phyloP scores from a whole-genome alignment of 129 eudicot species.

The Cynara cardunculus region DNA sequence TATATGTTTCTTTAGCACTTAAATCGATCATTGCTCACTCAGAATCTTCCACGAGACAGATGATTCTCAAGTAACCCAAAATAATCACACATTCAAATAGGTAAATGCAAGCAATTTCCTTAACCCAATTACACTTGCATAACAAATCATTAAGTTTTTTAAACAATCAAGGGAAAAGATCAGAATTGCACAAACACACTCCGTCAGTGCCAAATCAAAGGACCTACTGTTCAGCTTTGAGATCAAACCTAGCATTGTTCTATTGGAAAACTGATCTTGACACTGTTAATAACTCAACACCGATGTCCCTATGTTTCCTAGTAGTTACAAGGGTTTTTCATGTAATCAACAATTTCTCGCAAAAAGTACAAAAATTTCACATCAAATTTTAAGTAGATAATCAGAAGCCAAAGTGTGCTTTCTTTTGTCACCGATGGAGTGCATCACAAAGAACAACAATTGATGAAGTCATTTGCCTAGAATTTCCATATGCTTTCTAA shows the following conservation, averaged over 20 bases:
- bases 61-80: background rate
- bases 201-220: background rate
- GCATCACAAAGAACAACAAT: slow-evolving; percentile 7
- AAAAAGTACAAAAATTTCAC: background rate
- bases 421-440: slow-evolving; percentile 10
- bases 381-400: background rate
- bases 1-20: background rate
- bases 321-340: background rate
- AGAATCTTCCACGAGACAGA: background rate
- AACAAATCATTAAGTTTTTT: background rate
- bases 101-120: background rate
- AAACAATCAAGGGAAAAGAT: background rate
- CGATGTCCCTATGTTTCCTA: background rate
- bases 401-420: background rate
- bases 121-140: background rate
- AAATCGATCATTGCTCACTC: background rate
- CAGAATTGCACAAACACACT: background rate
- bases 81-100: background rate
- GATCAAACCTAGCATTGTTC: slow-evolving; percentile 13
- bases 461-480: background rate
- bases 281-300: background rate
- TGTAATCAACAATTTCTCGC: background rate
- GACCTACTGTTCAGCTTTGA: slow-evolving; percentile 1
- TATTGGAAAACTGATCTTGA: background rate
- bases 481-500: background rate